Evolutionary conservation across 2,329 filamentous ascomycete species (phyloP), one percentile per base, ranked within the genome.

Genomic region (Talaromyces sp.): DNA sequence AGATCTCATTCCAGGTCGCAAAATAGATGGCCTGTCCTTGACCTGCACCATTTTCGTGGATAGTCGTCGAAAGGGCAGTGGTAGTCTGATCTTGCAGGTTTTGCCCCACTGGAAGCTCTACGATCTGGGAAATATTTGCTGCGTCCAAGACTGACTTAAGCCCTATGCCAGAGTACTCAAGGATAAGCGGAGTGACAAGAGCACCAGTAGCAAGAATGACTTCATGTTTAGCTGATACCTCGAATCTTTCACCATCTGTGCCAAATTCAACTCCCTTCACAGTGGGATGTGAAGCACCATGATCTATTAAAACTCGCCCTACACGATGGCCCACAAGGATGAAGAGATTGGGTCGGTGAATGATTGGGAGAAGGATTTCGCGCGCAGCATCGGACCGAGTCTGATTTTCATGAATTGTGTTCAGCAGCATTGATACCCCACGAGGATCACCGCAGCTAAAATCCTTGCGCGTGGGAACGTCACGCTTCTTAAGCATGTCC

Each of bases 1-100:
- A 47, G 1, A 47, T 8, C 5, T 47, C 44, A 2, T 20, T 47
- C 44, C 44, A 47, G 3, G 19, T 37, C 14, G 44, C 44, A 22
- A 47, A 37, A 19, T 37, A 47, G 1, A 47, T 17, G 3, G 29
- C 22, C 13, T 47, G 44, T 4, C 44, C 44, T 47, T 47, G 44
- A 6, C 44, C 44, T 17, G 32, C 19, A 27, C 33, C 44, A 20
- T 7, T n/a, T 17, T 32, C 8, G 33, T 47, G 9, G 14, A 39
- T 39, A 4, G 3, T 19, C 4, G 32, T 20, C 2, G 32, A 39
- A 1, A 47, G 32, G 14, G 14, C 20, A 27, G 32, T 47, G 7
- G 44, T 47, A 6, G 33, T 19, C n/a, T 47, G 44, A 17, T 47
- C 44, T 35, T 47, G 44, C 2, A 47, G 33, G n/a, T 47, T 47